Base-by-base conservation (phyloP, 1,284 basidiomycete genomes). In the Rhodotorula sp. region DNA sequence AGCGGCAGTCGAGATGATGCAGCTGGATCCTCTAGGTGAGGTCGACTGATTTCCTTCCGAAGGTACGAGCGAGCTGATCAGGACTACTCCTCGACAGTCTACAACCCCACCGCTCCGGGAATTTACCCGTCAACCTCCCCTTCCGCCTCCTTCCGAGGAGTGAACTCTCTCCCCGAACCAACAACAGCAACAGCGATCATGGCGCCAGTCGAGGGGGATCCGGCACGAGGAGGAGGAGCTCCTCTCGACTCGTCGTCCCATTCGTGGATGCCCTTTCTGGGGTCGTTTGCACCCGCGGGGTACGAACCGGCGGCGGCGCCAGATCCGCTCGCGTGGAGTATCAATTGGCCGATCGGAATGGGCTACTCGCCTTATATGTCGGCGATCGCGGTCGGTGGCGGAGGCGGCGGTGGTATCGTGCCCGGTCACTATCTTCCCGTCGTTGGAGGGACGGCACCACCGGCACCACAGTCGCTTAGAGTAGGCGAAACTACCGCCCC, bases 211-310 rank as follows among this genome's bases (percentile, higher is more conserved):
- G 14, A 39, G 61, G 49, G 31, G 48, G 20, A 59, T 47, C 46
- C 58, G 47, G 46, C 26, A 43, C 39, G 39, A 43, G 39, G 10
- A 39, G 39, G 39, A 43, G 39, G 39, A 43, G 39, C 39, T 43
- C 39, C 39, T 43, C 39, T 43, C 39, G 39, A 43, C 39, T 43
- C 39, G 39, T 43, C 39, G 39, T 43, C 39, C 39, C 39, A 51
- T 29, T 34, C 70, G 5, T 71, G 70, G 70, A 54, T 60, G 47
- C 60, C 60, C 5, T 62, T 67, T 16, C 56, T 67, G n/a, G 66
- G 70, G 14, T 65, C 59, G 1, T 56, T 65, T 12, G 70, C 58
- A 1, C 58, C 70, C 0, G 39, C 60, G 5, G 48, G 49, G 5
- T 18, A 18, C 20, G 15, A 16, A n/a, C 21, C 58, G 15, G 47